phyloP scores from a whole-genome alignment of 345 rosid species.

The Ailanthus altissimus region DNA sequence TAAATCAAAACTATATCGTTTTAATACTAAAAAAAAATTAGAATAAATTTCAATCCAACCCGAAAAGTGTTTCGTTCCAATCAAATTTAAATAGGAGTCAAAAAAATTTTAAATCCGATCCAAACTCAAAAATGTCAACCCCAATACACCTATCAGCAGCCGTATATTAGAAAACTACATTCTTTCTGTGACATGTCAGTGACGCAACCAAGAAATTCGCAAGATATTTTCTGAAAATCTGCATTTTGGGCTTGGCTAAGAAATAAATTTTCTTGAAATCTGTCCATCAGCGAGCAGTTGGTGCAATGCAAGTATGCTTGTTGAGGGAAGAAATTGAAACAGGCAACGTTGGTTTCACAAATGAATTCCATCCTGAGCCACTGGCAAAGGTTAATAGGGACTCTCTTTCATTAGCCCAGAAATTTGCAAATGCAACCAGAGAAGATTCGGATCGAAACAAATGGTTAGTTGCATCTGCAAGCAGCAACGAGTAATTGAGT shows the following conservation, averaged over 20 bases:
- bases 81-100: too few relatives aligned
- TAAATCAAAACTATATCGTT: too few relatives aligned
- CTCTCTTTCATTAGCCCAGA: conserved; percentile 75
- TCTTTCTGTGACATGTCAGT: conserved; percentile 28
- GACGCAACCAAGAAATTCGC: conserved; percentile 47
- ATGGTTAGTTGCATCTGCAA: conserved; percentile 60
- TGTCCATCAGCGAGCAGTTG: conserved; percentile 46
- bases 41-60: too few relatives aligned
- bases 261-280: conserved; percentile 16
- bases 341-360: conserved; percentile 19
- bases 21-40: too few relatives aligned
- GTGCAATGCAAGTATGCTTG: conserved; percentile 43
- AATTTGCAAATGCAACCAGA: conserved; percentile 52
- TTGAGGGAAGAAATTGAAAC: conserved; percentile 19
- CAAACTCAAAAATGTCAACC: too few relatives aligned
- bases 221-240: conserved; percentile 35
- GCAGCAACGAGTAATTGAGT: conserved; percentile 75
- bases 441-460: conserved; percentile 56
- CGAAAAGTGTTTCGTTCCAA: too few relatives aligned
- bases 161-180: conserved; percentile 53
- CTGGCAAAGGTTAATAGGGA: conserved; percentile 47
- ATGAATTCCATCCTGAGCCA: conserved; percentile 35
- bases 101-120: too few relatives aligned
- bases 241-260: conserved; percentile 17
- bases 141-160: too few relatives aligned